Evolutionary conservation across 257 asterid genomes (phyloP), one percentile per base, ranked within the genome.

Genomic region (Prunella vulgaris): DNA sequence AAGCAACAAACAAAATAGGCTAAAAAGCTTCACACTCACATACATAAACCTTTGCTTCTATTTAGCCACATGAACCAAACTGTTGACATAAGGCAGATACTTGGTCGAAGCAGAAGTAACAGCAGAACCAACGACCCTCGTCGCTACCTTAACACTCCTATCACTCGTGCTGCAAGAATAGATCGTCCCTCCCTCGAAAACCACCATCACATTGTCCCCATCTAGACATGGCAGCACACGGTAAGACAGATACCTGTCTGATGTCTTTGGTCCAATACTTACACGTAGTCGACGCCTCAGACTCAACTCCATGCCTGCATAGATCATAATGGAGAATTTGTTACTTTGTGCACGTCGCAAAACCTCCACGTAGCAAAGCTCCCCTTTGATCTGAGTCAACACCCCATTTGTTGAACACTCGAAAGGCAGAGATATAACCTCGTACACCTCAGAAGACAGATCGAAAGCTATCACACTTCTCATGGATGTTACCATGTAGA

Each of bases 61-160:
- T 64, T 58, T 51, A 20, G 72, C 61, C 59, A 81, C 78, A 58
- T 25, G 46, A 20, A 73, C 90, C 32, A 85, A 72, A 53, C 83
- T 85, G 69, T 80, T 85, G 10, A 80, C 81, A 76, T 80, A 85
- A 62, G 86, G 79, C 74, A 82, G 53, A 71, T 25, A 66, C 51
- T 54, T 78, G 9, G 7, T 14, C 7, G 67, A 64, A 22, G 0
- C 25, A 17, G n/a, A n/a, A n/a, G 2, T 21, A 53, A 21, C 28
- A 3, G 3, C 3, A 25, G 28, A 44, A 12, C 21, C 24, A 1
- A 3, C 74, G 0, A n/a, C 63, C 44, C 27, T 30, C 7, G 35
- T 10, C 32, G 67, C 14, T 30, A 18, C 15, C 59, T 74, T 21
- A 5, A 73, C 32, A 18, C 46, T 74, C 53, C 21, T 58, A 44